Conservation (phyloP, 1,139 yeast genomes). For the Kodamaea plutei region DNA sequence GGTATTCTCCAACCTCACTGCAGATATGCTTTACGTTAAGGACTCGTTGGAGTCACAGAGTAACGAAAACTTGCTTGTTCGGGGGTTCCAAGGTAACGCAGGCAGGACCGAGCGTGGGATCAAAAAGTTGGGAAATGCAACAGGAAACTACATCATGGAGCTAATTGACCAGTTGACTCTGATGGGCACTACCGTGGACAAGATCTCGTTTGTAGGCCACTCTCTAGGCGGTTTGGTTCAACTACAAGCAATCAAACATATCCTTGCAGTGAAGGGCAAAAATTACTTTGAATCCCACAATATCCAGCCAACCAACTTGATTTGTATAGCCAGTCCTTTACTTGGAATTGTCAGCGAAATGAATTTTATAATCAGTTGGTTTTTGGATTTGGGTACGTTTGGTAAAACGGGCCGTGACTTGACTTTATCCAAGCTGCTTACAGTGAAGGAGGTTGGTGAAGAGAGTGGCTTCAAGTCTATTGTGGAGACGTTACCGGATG, state of each 20-base stretch:
- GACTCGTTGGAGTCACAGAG: constrained; percentile 15
- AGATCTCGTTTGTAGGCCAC: constrained; percentile 24
- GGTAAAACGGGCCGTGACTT: constrained; percentile 27
- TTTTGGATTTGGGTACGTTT: constrained; percentile 23
- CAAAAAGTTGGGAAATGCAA: constrained; percentile 17
- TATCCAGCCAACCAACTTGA: constrained; percentile 20
- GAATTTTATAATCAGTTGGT: constrained; percentile 22
- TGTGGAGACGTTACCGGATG: constrained; percentile 22
- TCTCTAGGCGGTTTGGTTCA: constrained; percentile 25
- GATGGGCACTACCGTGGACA: constrained; percentile 10
- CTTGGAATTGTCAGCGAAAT: constrained; percentile 24
- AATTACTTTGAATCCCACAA: constrained; percentile 14
- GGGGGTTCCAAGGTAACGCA: constrained; percentile 23
- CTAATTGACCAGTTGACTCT: constrained; percentile 11
- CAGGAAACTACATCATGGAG: constrained; percentile 15
- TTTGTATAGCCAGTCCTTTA: constrained; percentile 24
- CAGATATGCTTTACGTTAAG: constrained; percentile 23
- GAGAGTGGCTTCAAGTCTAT: constrained; percentile 19
- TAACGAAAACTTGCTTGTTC: constrained; percentile 18
- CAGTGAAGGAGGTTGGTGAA: no score
- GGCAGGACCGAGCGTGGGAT: constrained; percentile 25
- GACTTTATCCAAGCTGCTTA: constrained; percentile 19
- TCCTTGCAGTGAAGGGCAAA: constrained; percentile 15
- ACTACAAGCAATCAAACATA: constrained; percentile 21
- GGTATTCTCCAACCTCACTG: constrained; percentile 21